A percentile compares a stretch with the other conserved stretches of the same genome.
Conservation (phyloP, 140 eudicot species). For the Oenanthe javanica region DNA sequence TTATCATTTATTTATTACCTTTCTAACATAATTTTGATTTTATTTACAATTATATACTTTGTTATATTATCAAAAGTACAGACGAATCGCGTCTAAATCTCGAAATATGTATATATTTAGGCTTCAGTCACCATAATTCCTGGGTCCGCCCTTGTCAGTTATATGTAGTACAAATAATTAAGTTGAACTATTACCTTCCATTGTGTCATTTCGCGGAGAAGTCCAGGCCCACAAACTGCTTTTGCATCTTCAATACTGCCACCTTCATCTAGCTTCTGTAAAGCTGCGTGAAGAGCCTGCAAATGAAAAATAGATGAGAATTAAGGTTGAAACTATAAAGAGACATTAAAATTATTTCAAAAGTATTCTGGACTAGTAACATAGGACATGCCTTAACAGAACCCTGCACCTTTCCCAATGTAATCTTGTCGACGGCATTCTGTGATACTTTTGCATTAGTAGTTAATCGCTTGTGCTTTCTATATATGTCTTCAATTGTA, state of each 20-base stretch:
- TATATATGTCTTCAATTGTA: constrained; percentile 45
- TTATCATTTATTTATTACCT: background rate
- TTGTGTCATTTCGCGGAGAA: constrained; percentile 43
- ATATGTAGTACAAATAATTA: background rate
- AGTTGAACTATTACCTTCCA: constrained; percentile 60
- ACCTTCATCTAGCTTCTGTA: constrained; percentile 60
- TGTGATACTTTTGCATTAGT: constrained; percentile 37
- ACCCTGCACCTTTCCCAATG: constrained; percentile 71
- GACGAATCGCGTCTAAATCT: background rate
- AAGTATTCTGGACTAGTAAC: background rate
- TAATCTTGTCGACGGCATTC: constrained; percentile 41
- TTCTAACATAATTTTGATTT: background rate
- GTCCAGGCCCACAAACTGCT: constrained; percentile 65
- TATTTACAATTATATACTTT: background rate
- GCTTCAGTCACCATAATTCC: background rate
- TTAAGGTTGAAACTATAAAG: background rate
- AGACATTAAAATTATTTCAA: background rate
- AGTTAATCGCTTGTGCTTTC: constrained; percentile 36
- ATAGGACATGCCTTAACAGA: constrained; percentile 47
- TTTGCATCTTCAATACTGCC: constrained; percentile 66
- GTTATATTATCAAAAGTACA: no score
- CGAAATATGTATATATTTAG: background rate
- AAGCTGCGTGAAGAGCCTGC: constrained; percentile 75
- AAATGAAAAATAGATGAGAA: background rate
- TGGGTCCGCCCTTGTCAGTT: background rate